Conservation (phyloP, 768 basidiomycete genomes). For the Jaapia argillacea region DNA sequence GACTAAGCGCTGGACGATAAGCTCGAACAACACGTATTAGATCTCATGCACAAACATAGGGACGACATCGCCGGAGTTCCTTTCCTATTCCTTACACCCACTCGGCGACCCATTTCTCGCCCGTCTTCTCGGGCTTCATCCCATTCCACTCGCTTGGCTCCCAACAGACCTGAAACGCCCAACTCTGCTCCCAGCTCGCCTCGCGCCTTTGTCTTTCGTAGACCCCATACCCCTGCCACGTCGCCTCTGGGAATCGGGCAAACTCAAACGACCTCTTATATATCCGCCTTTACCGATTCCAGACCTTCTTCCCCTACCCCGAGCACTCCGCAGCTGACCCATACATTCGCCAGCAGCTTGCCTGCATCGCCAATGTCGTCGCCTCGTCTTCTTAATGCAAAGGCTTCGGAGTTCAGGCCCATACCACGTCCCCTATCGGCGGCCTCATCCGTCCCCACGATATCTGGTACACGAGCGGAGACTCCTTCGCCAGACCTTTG, state of each 20-base stretch:
- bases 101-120: slow-evolving; percentile 67
- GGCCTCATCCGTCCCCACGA: slow-evolving; percentile 50
- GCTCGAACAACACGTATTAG: slow-evolving; percentile 84
- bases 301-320: slow-evolving; percentile 64
- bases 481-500: slow-evolving; percentile 88
- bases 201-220: slow-evolving; percentile 60
- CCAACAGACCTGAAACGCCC: slow-evolving; percentile 66
- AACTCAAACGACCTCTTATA: slow-evolving; percentile 40
- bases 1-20: slow-evolving; percentile 18
- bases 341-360: slow-evolving; percentile 63
- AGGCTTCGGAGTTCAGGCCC: slow-evolving; percentile 84
- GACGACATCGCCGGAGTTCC: slow-evolving; percentile 80
- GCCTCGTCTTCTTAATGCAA: slow-evolving; percentile 79
- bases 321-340: slow-evolving; percentile 42
- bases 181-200: slow-evolving; percentile 70
- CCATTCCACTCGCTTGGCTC: slow-evolving; percentile 48
- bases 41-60: slow-evolving; percentile 91
- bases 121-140: slow-evolving; percentile 74
- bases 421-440: slow-evolving; percentile 74
- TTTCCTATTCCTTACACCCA: slow-evolving; percentile 75
- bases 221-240: slow-evolving; percentile 70
- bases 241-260: slow-evolving; percentile 64
- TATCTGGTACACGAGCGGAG: slow-evolving; percentile 46
- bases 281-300: slow-evolving; percentile 38
- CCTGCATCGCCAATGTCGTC: slow-evolving; percentile 81